These are phyloP conservation scores for Verticillium albo-atrum DNA, from an alignment of 2,329 filamentous ascomycete genomes.

Conservation along the genomic window DNA sequence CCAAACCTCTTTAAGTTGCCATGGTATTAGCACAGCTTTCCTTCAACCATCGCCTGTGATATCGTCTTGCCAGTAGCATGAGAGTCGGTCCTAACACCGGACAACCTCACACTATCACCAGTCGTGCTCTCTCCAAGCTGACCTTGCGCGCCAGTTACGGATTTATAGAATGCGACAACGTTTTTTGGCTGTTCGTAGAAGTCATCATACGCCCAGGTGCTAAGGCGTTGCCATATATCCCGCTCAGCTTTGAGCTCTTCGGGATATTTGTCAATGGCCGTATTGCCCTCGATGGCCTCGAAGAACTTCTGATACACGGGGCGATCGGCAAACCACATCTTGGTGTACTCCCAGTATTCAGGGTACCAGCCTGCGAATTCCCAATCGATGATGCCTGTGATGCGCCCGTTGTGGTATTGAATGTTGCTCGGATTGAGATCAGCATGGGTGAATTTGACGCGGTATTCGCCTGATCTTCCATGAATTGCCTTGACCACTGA, in stretches of 20 bases:
- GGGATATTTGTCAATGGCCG: slow-evolving; percentile 12
- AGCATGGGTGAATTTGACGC: slow-evolving; percentile 38
- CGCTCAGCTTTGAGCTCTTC: slow-evolving; percentile 22
- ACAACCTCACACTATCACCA: too few relatives aligned
- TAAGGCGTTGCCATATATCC: too few relatives aligned
- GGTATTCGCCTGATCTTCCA: slow-evolving; percentile 26
- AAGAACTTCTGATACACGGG: slow-evolving; percentile 30
- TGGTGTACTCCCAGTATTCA: slow-evolving; percentile 28
- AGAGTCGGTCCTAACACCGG: too few relatives aligned
- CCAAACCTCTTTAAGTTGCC: too few relatives aligned
- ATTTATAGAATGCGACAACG: too few relatives aligned
- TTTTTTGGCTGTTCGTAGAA: too few relatives aligned
- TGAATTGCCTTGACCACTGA: slow-evolving; percentile 28
- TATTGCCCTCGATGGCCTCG: slow-evolving; percentile 13
- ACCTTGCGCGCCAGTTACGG: too few relatives aligned
- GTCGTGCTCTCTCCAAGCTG: too few relatives aligned
- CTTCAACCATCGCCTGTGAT: too few relatives aligned
- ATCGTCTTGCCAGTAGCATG: too few relatives aligned
- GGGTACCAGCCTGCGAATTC: slow-evolving; percentile 27
- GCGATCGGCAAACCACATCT: slow-evolving; percentile 14
- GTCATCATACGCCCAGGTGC: too few relatives aligned
- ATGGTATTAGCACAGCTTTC: too few relatives aligned
- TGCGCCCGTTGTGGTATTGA: slow-evolving; percentile 28
- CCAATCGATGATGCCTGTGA: slow-evolving; percentile 39
- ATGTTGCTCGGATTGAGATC: slow-evolving; percentile 41